Percentiles rank a stretch among this genome's conserved stretches.
phyloP scores from a whole-genome alignment of 2,329 filamentous ascomycete genomes.

The Fonsecaea pedrosoi region DNA sequence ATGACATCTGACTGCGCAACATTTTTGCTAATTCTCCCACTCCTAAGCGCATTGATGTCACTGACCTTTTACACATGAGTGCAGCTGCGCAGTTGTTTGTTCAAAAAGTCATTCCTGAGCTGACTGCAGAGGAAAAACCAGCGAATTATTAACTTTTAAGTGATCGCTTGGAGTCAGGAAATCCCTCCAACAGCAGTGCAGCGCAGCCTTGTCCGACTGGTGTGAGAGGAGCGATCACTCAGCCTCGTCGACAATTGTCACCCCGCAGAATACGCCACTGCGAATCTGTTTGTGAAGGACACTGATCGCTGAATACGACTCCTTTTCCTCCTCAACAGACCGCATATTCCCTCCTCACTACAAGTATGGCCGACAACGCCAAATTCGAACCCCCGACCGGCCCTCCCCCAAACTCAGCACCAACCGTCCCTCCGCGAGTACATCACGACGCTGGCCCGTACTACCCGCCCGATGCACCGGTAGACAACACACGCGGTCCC shows the following conservation, averaged over 20 bases:
- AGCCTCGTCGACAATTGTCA: background rate
- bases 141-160: background rate
- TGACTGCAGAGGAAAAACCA: background rate
- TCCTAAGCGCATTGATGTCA: background rate
- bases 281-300: background rate
- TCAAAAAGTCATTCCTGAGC: background rate
- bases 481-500: conserved; percentile 24
- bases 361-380: conserved; percentile 20
- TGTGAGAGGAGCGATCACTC: background rate
- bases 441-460: conserved; percentile 40
- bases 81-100: background rate
- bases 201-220: background rate
- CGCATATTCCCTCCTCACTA: background rate
- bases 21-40: background rate
- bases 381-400: conserved; percentile 33
- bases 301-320: background rate
- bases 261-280: background rate
- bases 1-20: conserved; percentile 6
- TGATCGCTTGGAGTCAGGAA: background rate
- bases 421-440: conserved; percentile 28
- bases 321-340: background rate
- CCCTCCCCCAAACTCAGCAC: conserved; percentile 26
- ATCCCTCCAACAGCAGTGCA: too few relatives aligned
- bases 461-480: conserved; percentile 26
- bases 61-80: background rate